phyloP scores from a whole-genome alignment of 192 early-diverging fungal species.

The Linderina pennispora region DNA sequence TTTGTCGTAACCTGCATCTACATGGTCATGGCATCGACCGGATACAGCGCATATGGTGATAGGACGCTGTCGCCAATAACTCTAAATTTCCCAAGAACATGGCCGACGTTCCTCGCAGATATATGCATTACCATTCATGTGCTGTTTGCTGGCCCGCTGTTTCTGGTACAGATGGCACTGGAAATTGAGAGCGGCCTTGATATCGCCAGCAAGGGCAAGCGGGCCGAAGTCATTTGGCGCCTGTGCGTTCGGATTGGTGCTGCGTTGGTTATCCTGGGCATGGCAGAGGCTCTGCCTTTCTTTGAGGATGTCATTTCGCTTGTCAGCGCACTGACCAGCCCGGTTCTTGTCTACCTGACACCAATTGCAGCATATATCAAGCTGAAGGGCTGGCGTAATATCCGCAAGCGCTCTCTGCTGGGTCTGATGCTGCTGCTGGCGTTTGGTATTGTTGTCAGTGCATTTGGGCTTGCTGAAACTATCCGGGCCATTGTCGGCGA shows the following conservation, averaged over 20 bases:
- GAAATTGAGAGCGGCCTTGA: conserved; percentile 43
- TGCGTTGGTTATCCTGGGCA: conserved; percentile 44
- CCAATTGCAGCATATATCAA: conserved; percentile 65
- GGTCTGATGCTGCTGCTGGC: conserved; percentile 33
- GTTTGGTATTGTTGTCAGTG: conserved; percentile 51
- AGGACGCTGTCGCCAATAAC: conserved; percentile 57
- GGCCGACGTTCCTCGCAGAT: conserved; percentile 55
- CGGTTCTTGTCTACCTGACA: conserved; percentile 63
- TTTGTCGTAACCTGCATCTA: conserved; percentile 59
- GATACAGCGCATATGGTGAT: conserved; percentile 66
- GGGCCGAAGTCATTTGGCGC: conserved; percentile 46
- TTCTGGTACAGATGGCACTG: conserved; percentile 61
- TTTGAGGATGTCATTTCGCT: conserved; percentile 72
- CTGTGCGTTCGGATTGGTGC: conserved; percentile 47
- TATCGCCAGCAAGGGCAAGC: conserved; percentile 48
- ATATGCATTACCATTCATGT: conserved; percentile 69
- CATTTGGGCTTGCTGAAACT: conserved; percentile 61
- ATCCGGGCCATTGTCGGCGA: conserved; percentile 49
- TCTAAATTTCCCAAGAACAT: conserved; percentile 53
- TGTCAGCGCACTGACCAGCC: conserved; percentile 64
- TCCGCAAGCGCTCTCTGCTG: conserved; percentile 14
- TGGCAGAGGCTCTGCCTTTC: conserved; percentile 62
- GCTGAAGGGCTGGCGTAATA: conserved; percentile 55
- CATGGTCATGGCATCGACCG: conserved; percentile 56
- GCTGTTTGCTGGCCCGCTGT: conserved; percentile 65